phyloP scores from a whole-genome alignment of 2,329 filamentous ascomycete genomes.

The Pezicula radicicola region DNA sequence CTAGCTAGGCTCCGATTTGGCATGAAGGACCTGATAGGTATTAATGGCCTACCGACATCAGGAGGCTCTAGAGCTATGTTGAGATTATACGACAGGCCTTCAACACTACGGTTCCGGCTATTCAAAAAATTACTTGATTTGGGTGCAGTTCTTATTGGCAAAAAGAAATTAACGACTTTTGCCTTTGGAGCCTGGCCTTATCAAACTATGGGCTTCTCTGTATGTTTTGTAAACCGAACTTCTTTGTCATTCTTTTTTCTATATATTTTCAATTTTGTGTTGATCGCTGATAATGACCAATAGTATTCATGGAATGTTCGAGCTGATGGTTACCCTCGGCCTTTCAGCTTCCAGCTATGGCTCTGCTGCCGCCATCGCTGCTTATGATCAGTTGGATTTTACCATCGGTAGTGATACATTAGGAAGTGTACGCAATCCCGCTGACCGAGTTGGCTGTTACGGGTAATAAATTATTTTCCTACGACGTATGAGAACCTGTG shows the following conservation, averaged over 20 bases:
- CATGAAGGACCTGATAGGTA: constrained; percentile 57
- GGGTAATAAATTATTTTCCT: background rate
- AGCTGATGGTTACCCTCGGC: constrained; percentile 40
- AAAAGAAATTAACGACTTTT: background rate
- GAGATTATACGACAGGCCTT: background rate
- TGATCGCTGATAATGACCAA: too few species aligned
- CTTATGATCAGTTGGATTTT: constrained; percentile 42
- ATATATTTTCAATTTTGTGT: too few species aligned
- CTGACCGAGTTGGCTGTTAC: background rate
- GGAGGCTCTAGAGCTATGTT: background rate
- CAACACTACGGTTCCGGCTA: background rate
- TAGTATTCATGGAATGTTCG: constrained; percentile 29
- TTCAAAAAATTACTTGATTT: background rate
- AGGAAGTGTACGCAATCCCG: background rate
- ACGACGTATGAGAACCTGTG: too few species aligned
- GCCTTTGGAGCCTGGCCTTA: background rate
- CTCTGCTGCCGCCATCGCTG: constrained; percentile 35
- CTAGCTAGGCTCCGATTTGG: constrained; percentile 37
- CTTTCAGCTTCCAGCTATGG: constrained; percentile 42
- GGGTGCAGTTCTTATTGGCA: background rate
- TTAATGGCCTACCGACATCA: constrained; percentile 50
- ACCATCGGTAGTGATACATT: constrained; percentile 37
- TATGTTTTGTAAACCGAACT: too few species aligned
- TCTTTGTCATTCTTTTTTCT: too few species aligned
- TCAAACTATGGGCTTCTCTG: constrained; percentile 25